Percentiles rank a stretch among this genome's conserved stretches.
phyloP scores from a whole-genome alignment of 2,329 filamentous ascomycete species.

The Aspergillus neoniger region DNA sequence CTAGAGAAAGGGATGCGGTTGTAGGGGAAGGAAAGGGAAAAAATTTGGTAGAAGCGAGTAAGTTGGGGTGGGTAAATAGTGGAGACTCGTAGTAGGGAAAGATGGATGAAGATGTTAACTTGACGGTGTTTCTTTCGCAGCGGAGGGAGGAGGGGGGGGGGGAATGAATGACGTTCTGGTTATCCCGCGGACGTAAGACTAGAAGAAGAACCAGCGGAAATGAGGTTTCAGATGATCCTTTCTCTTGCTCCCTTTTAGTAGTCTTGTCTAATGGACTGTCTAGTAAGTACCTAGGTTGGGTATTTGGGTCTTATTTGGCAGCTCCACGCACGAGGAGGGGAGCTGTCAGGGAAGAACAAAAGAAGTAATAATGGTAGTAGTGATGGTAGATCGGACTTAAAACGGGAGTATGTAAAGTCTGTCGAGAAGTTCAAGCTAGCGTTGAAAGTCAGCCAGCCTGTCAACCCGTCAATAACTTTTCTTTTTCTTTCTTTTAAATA shows the following conservation, averaged over 20 bases:
- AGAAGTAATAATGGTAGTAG: too few relatives aligned
- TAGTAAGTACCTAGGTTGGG: too few relatives aligned
- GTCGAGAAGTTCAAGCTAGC: too few relatives aligned
- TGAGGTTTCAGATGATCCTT: neutral
- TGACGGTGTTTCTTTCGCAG: neutral
- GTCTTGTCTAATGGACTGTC: neutral
- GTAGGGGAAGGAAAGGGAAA: neutral
- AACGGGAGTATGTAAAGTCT: too few relatives aligned
- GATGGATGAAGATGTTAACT: neutral
- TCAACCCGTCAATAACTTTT: neutral
- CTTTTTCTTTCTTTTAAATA: neutral
- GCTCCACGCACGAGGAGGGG: neutral
- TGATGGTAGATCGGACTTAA: too few relatives aligned
- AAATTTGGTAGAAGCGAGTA: conserved; percentile 2
- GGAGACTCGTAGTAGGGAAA: neutral
- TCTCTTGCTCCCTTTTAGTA: neutral
- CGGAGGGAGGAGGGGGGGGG: neutral
- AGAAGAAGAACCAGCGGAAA: neutral
- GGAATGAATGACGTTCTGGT: neutral
- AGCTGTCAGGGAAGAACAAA: neutral
- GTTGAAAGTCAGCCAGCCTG: neutral
- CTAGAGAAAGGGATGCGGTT: neutral
- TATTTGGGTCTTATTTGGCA: neutral
- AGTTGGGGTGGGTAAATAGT: neutral
- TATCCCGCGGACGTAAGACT: neutral